phyloP scores from a whole-genome alignment of 1,139 yeast species.

The Kazachstania sp. region DNA sequence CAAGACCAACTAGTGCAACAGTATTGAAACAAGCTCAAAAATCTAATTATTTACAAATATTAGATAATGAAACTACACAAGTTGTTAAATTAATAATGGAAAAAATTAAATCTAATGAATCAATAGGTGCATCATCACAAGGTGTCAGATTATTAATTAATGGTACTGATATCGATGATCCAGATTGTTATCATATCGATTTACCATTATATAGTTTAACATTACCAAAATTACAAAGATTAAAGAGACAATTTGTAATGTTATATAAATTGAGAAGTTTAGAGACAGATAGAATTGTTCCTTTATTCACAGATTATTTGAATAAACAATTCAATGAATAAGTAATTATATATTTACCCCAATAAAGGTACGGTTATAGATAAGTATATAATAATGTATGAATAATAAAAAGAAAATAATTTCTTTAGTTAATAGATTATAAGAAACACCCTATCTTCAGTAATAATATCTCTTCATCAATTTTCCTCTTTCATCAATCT shows the following conservation, averaged over 20 bases:
- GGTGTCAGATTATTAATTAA: conserved; percentile 28
- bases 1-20: conserved; percentile 69
- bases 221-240: conserved; percentile 72
- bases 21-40: conserved; percentile 62
- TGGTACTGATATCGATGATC: conserved; percentile 31
- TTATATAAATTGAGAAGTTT: conserved; percentile 72
- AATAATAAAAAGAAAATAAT: no score
- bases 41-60: conserved; percentile 66
- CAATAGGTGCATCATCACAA: conserved; percentile 19
- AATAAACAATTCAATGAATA: conserved; percentile 32
- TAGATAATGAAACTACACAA: conserved; percentile 55
- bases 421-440: no score
- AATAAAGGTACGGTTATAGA: no score
- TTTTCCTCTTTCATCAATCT: no score
- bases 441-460: no score
- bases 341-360: not conserved
- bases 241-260: conserved; percentile 70
- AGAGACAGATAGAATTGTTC: conserved; percentile 52
- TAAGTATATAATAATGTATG: no score
- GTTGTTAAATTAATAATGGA: conserved; percentile 22
- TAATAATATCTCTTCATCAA: no score
- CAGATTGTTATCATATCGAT: conserved; percentile 38
- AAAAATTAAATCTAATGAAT: conserved; percentile 16
- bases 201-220: conserved; percentile 60
- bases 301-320: conserved; percentile 66